Conservation (phyloP, 2,329 filamentous ascomycete species). For the Colletotrichum sp. region DNA sequence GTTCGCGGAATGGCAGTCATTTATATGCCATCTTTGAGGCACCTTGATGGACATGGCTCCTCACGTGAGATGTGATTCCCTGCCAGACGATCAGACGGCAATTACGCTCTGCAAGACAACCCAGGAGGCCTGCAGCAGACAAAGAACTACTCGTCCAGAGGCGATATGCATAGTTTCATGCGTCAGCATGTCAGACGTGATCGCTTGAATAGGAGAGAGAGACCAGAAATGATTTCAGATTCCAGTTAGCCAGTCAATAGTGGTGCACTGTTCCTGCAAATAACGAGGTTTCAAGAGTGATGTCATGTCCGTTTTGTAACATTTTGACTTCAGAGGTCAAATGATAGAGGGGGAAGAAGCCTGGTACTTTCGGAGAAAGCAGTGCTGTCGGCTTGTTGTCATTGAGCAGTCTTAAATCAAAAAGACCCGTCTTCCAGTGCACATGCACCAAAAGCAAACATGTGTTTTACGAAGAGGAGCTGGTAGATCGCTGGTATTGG, state of each 20-base stretch:
- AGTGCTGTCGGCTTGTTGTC: not conserved
- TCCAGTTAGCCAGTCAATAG: not conserved
- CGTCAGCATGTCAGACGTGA: not conserved
- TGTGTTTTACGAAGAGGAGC: not conserved
- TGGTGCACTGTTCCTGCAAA: not conserved
- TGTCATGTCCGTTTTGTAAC: not conserved
- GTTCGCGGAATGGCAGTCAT: not conserved
- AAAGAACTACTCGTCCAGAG: not conserved
- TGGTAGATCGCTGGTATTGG: not conserved
- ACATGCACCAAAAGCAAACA: not conserved
- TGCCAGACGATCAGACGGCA: not conserved
- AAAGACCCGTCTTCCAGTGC: not conserved
- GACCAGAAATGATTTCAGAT: not conserved
- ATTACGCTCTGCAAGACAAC: not conserved
- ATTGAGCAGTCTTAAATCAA: not conserved
- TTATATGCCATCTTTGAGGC: not conserved
- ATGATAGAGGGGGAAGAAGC: not conserved
- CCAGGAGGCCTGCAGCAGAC: not conserved
- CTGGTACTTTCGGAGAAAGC: not conserved
- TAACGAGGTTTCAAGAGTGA: not conserved
- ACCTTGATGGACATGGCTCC: not conserved
- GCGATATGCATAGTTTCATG: not conserved
- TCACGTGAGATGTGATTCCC: not conserved
- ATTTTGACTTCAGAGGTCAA: not conserved
- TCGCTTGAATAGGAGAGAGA: not conserved